Evolutionary conservation across 805 yeast species (phyloP).

Genomic region (Pichia californica): DNA sequence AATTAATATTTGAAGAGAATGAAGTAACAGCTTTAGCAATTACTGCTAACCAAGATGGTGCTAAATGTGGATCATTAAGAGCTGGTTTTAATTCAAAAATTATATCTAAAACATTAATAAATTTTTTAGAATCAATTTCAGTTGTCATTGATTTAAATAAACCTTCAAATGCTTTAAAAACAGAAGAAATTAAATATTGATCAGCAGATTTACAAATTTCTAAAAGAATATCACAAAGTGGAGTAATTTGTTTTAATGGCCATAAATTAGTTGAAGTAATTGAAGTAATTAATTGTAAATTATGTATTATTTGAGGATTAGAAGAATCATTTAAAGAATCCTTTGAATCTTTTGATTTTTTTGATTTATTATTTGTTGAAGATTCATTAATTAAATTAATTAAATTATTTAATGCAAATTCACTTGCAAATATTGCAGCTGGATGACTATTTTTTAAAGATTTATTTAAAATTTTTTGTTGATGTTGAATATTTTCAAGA

Average conservation of each 20-base stretch:
- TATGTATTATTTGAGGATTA: constrained; percentile 60
- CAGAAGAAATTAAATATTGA: constrained; percentile 74
- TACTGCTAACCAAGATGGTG: constrained; percentile 94
- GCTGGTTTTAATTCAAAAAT: constrained; percentile 80
- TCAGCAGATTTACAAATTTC: constrained; percentile 77
- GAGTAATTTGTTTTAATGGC: constrained; percentile 66
- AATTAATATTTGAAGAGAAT: constrained; percentile 42
- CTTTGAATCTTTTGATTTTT: constrained; percentile 31
- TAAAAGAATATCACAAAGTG: constrained; percentile 68
- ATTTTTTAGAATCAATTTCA: constrained; percentile 51
- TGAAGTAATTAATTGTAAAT: constrained; percentile 65
- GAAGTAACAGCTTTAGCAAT: constrained; percentile 72
- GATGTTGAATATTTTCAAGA: constrained; percentile 40
- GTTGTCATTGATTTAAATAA: constrained; percentile 58
- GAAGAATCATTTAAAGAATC: constrained; percentile 15
- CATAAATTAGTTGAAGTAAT: constrained; percentile 74
- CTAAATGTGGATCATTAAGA: constrained; percentile 71
- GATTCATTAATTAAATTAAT: constrained; percentile 36
- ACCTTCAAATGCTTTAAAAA: constrained; percentile 80
- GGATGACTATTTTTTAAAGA: constrained; percentile 43
- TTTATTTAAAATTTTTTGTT: constrained; percentile 56
- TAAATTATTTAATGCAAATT: constrained; percentile 54
- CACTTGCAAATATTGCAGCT: constrained; percentile 65
- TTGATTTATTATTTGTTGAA: constrained; percentile 23
- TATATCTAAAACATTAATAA: constrained; percentile 56